These are phyloP conservation scores for Arthroderma sp. DNA, from an alignment of 2,329 filamentous ascomycete species.

Conservation along the genomic window DNA sequence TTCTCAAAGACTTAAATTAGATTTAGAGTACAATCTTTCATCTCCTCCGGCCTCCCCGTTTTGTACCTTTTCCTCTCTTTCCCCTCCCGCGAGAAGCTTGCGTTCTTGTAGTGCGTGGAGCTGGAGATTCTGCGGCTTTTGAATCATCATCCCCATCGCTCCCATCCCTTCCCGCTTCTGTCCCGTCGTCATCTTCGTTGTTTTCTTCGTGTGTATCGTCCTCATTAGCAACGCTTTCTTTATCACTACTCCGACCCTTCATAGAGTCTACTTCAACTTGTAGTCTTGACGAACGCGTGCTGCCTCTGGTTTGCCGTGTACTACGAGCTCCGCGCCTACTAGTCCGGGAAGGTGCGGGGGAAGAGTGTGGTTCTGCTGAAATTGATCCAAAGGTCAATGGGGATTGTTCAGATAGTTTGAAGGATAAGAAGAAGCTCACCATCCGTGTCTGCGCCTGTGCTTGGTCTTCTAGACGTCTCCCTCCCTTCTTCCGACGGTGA, in stretches of 20 bases:
- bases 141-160: slow-evolving; percentile 26
- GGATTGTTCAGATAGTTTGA: neutral
- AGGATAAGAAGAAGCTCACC: slow-evolving; percentile 20
- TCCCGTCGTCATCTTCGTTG: slow-evolving; percentile 28
- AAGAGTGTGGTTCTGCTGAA: slow-evolving; percentile 28
- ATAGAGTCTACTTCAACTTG: slow-evolving; percentile 26
- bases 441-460: slow-evolving; percentile 36
- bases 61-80: slow-evolving; percentile 22
- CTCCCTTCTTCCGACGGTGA: slow-evolving; percentile 26
- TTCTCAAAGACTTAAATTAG: no score
- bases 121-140: slow-evolving; percentile 23
- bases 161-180: slow-evolving; percentile 23
- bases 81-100: slow-evolving; percentile 18
- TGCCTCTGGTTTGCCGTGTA: slow-evolving; percentile 22
- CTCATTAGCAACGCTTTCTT: slow-evolving; percentile 20
- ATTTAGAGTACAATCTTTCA: neutral
- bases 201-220: slow-evolving; percentile 20
- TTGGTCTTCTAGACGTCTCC: slow-evolving; percentile 28
- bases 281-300: slow-evolving; percentile 25
- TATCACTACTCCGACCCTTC: slow-evolving; percentile 16
- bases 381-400: neutral
- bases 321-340: slow-evolving; percentile 21
- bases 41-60: slow-evolving; percentile 23
- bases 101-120: slow-evolving; percentile 23
- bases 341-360: slow-evolving; percentile 29